Conservation (phyloP, 2,329 filamentous ascomycete genomes). For the Phoma sp. region DNA sequence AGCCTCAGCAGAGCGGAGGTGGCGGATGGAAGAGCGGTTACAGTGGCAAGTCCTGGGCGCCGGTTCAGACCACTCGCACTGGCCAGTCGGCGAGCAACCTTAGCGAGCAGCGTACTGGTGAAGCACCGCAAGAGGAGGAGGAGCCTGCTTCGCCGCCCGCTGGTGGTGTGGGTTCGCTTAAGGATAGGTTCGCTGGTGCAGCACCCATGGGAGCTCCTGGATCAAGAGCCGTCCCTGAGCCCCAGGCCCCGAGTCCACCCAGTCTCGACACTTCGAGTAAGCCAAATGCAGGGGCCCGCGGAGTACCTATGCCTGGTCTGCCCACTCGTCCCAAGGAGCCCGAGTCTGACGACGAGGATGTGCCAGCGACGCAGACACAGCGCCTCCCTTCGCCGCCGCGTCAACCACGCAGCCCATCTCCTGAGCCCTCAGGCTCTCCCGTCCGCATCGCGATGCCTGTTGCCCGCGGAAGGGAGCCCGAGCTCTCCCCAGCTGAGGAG, state of each 20-base stretch:
- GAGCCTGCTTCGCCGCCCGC: slow-evolving; percentile 61
- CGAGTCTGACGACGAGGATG: slow-evolving; percentile 49
- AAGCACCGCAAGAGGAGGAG: slow-evolving; percentile 50
- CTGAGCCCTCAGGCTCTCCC: slow-evolving; percentile 70
- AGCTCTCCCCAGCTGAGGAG: slow-evolving; percentile 59
- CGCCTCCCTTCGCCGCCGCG: slow-evolving; percentile 52
- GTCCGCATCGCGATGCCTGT: slow-evolving; percentile 88
- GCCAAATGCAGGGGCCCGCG: slow-evolving; percentile 66
- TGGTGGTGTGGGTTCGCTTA: slow-evolving; percentile 74
- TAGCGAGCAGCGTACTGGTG: slow-evolving; percentile 69
- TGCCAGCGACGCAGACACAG: slow-evolving; percentile 62
- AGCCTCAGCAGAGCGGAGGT: slow-evolving; percentile 72
- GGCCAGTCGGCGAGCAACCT: slow-evolving; percentile 64
- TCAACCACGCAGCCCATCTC: slow-evolving; percentile 52
- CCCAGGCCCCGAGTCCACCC: slow-evolving; percentile 59
- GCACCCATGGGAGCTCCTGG: slow-evolving; percentile 61
- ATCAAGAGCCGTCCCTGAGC: slow-evolving; percentile 48
- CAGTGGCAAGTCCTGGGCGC: slow-evolving; percentile 84
- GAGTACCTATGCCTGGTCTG: slow-evolving; percentile 79
- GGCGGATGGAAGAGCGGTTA: slow-evolving; percentile 91
- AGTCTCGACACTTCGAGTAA: slow-evolving; percentile 72
- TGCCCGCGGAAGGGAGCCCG: slow-evolving; percentile 62
- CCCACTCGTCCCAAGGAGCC: slow-evolving; percentile 63
- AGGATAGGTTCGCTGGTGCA: slow-evolving; percentile 82
- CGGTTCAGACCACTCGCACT: slow-evolving; percentile 76